Percentiles rank a stretch among this genome's conserved stretches.
These are phyloP conservation scores for Flueggea neowawraea DNA, from an alignment of 441 rosid genomes.

Conservation along the genomic window DNA sequence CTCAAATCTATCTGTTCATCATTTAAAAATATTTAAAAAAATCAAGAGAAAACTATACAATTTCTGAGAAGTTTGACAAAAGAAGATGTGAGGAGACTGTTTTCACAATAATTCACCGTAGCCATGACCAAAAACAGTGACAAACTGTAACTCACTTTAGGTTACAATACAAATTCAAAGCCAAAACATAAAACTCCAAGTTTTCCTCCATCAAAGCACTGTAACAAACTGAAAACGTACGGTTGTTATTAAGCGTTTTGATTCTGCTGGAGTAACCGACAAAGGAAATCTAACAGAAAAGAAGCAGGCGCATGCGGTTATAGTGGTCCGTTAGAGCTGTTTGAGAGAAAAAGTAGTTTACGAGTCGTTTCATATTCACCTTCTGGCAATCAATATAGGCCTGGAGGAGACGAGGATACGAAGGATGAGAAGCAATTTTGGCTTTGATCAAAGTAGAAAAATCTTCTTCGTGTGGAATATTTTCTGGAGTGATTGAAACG, in stretches of 20 bases:
- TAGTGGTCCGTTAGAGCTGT: no score
- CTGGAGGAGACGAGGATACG: conserved; percentile 80
- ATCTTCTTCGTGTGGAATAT: conserved; percentile 37
- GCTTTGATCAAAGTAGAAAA: conserved; percentile 54
- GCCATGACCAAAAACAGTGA: neutral
- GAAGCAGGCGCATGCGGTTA: neutral
- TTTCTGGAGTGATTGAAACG: conserved; percentile 48
- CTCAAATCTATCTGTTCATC: no score
- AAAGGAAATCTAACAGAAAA: neutral
- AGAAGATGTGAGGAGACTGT: neutral
- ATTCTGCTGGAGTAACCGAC: no score
- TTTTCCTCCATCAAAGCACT: neutral
- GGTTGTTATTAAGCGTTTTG: no score
- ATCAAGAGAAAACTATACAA: no score
- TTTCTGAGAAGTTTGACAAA: neutral
- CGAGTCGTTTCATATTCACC: conserved; percentile 31
- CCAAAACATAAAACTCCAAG: neutral
- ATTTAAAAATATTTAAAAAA: no score
- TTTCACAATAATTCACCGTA: neutral
- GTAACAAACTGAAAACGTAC: neutral
- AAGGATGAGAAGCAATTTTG: conserved; percentile 77
- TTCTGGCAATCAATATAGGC: conserved; percentile 93
- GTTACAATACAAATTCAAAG: neutral
- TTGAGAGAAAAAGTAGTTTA: no score
- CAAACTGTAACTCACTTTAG: neutral